Conservation (phyloP, 805 yeast genomes). For the Yarrowia alimentaria region DNA sequence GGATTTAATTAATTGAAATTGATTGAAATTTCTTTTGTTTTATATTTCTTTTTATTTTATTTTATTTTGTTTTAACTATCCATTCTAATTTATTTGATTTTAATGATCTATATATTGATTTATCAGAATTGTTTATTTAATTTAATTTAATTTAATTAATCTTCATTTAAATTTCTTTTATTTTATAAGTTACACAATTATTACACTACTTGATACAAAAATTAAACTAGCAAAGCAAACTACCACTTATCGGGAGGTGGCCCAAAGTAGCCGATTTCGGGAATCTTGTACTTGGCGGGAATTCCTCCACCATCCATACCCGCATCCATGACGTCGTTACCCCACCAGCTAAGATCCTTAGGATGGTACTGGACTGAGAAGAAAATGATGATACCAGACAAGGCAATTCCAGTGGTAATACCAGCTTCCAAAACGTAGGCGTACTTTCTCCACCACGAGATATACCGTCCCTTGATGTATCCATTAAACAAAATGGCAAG, state of each 20-base stretch:
- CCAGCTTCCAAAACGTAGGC: slow-evolving; percentile 56
- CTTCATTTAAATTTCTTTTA: too few species aligned
- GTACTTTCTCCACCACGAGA: slow-evolving; percentile 56
- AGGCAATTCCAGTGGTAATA: slow-evolving; percentile 61
- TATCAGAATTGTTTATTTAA: too few species aligned
- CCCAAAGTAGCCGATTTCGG: slow-evolving; percentile 37
- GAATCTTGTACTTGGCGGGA: slow-evolving; percentile 31
- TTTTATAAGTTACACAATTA: too few species aligned
- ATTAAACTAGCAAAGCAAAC: too few species aligned
- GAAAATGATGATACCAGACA: slow-evolving; percentile 57
- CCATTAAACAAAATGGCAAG: slow-evolving; percentile 48
- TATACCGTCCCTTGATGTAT: slow-evolving; percentile 47
- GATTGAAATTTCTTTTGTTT: too few species aligned
- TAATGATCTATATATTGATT: too few species aligned
- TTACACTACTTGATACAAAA: too few species aligned
- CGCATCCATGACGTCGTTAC: slow-evolving; percentile 41
- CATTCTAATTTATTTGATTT: too few species aligned
- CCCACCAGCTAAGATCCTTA: slow-evolving; percentile 61
- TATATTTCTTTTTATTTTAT: too few species aligned
- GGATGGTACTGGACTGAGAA: slow-evolving; percentile 50
- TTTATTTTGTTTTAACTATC: too few species aligned
- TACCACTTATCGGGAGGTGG: slow-evolving; percentile 34
- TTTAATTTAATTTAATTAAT: too few species aligned
- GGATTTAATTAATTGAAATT: too few species aligned
- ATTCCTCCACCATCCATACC: slow-evolving; percentile 30